phyloP scores from a whole-genome alignment of 768 basidiomycete species.

The Pulveroboletus frians region DNA sequence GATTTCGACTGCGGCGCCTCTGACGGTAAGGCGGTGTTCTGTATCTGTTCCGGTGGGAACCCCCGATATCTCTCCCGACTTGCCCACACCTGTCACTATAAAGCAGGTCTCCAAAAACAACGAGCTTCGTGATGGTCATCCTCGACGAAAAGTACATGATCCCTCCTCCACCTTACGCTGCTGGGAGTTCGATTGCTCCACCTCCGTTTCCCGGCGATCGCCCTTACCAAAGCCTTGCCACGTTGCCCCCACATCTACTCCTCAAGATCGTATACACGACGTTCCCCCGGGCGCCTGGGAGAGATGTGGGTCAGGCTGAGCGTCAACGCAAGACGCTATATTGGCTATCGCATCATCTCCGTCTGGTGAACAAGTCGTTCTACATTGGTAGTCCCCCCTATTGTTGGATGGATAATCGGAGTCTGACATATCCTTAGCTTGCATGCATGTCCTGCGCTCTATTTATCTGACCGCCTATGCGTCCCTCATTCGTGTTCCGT shows the following conservation, averaged over 20 bases:
- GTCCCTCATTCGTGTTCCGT: conserved; percentile 57
- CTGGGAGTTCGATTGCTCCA: conserved; percentile 20
- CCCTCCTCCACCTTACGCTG: conserved; percentile 36
- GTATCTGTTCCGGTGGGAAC: background rate
- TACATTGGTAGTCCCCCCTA: conserved; percentile 48
- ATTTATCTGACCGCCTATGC: conserved; percentile 66
- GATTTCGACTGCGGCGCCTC: background rate
- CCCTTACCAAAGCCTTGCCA: conserved; percentile 21
- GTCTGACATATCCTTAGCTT: conserved; percentile 39
- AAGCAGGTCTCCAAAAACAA: background rate
- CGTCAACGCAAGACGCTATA: conserved; percentile 63
- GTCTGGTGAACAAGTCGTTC: conserved; percentile 60
- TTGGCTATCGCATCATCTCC: conserved; percentile 60
- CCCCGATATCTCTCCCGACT: too few relatives aligned
- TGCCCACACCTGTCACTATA: background rate
- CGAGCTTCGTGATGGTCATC: conserved; percentile 37
- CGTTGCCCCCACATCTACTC: conserved; percentile 57
- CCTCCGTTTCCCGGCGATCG: conserved; percentile 33
- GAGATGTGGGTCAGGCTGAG: conserved; percentile 38
- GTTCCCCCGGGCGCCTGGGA: conserved; percentile 48
- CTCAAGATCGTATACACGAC: conserved; percentile 64
- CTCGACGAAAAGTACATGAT: conserved; percentile 40
- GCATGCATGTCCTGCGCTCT: conserved; percentile 77
- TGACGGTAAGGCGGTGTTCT: background rate
- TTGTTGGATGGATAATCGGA: background rate